Base-by-base conservation (phyloP, 2,329 filamentous ascomycete genomes). In the Diaporthe caulivora region DNA sequence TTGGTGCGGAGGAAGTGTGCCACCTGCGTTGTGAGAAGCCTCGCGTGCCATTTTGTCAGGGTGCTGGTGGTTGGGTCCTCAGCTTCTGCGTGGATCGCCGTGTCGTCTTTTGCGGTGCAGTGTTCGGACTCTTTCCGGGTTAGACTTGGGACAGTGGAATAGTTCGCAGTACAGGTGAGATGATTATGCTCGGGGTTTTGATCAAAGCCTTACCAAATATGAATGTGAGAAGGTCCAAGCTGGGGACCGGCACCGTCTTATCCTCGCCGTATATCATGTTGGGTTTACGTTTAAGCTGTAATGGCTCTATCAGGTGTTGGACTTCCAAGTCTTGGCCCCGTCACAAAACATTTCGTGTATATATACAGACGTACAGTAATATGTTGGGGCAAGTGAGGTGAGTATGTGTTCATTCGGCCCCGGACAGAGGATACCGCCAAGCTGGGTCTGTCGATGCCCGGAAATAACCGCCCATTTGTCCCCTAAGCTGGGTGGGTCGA, bases 261-360 rank as follows among this genome's bases (percentile, higher is more conserved):
- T 8, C 44, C n/a, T 65, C 26, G 21, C 42, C 60, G 21, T 65
- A 65, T 37, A 65, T 65, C 42, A 65, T 65, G 21, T 18, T 34
- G 42, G 44, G 7, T 13, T 13, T 55, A 13, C 13, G 26, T 21
- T 2, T 11, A 29, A 1, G 11, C 15, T 29, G 6, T 18, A 2
- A 15, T 17, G 5, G 5, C 15, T 21, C 18, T 31, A 6, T 11
- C 1, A 0, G 26, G 11, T 54, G 15, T 5, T 29, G 4, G 1
- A 1, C 10, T 11, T 55, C 0, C 1, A 4, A 34, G 21, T 34
- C 8, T 1, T 13, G 17, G 2, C 4, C 18, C 4, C 17, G 1
- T 31, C 26, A 18, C 11, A 54, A 3, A 1, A 24, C 0, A 3
- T 2, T 0, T 21, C 0, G 15, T 34, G n/a, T 8, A 64, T 31